Evolutionary conservation across 2,329 filamentous ascomycete genomes (phyloP), one percentile per base, ranked within the genome.

Genomic region (Penicillium griseofulvum): DNA sequence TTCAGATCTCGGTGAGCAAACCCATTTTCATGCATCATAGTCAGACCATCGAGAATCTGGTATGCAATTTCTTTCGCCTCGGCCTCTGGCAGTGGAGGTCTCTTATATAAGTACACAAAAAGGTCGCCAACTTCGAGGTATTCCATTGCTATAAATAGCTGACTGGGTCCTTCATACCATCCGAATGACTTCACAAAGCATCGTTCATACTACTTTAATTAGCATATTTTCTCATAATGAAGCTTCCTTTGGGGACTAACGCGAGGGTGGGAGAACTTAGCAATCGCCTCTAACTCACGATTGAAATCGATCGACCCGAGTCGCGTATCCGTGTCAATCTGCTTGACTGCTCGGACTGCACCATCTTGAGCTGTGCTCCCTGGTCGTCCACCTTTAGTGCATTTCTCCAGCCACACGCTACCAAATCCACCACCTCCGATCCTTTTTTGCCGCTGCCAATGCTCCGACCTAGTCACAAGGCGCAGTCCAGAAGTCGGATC

Each of bases 241-340:
- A 26, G 7, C 24, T 12, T 50, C 36, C 9, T 47, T 5, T 10
- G 2, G 24, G 38, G 26, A 57, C 56, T 16, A 14, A 58, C 52
- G 41, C 31, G 54, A 14, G 41, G 31, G 38, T 56, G 49, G 5
- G 53, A 58, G 39, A 58, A 58, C 46, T 58, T 58, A 9, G 56
- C 49, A 33, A 54, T 58, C 9, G 49, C 49, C 36, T 58, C 55
- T 1, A 57, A n/a, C 9, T 57, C 55, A 1, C 38, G 34, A 29
- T 26, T 17, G 7, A 26, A 45, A 19, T 55, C 48, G 33, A 55
- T 48, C 10, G 43, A 37, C 11, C 53, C 31, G 7, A 8, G 14
- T 26, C 38, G 22, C 16, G 26, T 10, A 28, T 42, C 37, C 7
- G 45, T 16, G 39, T 53, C 38, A 38, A 56, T 53, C 43, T 52